Conservation (phyloP, 805 yeast species). For the Ogataea salicorniae region DNA sequence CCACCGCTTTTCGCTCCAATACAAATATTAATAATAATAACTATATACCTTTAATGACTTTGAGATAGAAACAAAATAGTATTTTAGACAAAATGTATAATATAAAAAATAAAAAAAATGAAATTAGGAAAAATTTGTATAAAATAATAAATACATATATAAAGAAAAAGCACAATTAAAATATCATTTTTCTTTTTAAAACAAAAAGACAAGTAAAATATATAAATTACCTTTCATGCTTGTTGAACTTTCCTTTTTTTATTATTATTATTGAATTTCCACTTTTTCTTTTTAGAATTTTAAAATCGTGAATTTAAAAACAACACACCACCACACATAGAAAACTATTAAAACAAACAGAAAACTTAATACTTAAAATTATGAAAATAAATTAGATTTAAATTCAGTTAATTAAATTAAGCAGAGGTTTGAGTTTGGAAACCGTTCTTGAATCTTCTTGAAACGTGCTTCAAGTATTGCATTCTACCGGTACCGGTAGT, state of each 20-base stretch:
- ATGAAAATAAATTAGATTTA: background rate
- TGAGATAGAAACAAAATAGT: background rate
- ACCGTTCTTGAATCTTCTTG: conserved; percentile 98
- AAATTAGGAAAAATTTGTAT: background rate
- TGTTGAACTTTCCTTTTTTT: conserved; percentile 1
- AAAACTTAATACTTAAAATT: too few relatives aligned
- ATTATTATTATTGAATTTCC: too few relatives aligned
- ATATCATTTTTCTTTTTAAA: too few relatives aligned
- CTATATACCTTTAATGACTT: background rate
- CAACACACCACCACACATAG: too few relatives aligned
- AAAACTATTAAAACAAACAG: too few relatives aligned
- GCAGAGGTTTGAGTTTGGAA: conserved; percentile 65
- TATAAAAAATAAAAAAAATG: background rate
- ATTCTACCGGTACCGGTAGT: conserved; percentile 99
- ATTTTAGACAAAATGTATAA: background rate
- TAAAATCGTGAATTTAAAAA: too few relatives aligned
- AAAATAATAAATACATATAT: conserved; percentile 1
- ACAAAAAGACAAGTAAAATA: too few relatives aligned
- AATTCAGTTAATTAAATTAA: background rate
- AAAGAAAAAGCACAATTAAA: too few relatives aligned
- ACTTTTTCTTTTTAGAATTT: too few relatives aligned
- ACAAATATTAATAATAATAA: too few relatives aligned
- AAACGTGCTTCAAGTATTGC: conserved; percentile 94
- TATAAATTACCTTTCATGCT: too few relatives aligned
- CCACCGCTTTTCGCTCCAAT: too few relatives aligned